Evolutionary conservation across 108 stramenopile genomes (phyloP).

Genomic region (Nitzschia inconspicua): DNA sequence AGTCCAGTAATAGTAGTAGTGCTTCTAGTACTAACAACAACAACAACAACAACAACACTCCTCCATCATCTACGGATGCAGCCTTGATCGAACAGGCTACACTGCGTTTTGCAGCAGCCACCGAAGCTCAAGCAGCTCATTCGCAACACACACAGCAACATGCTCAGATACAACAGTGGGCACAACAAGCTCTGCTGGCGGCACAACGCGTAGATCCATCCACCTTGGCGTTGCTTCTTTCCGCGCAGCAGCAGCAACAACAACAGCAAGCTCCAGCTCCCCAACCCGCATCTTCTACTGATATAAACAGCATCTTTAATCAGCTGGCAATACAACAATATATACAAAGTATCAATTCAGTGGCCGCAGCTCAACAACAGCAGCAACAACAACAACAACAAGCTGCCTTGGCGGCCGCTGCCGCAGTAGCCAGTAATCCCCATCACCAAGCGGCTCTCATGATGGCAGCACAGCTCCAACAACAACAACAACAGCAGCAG

Average conservation of each 20-base stretch:
- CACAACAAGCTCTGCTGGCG: too few relatives aligned
- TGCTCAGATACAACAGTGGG: too few relatives aligned
- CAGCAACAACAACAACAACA: conserved; percentile 19
- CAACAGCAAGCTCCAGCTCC: neutral
- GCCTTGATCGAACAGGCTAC: neutral
- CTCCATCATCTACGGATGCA: neutral
- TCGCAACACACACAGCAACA: neutral
- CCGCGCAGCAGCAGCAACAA: neutral
- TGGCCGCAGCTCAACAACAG: conserved; percentile 29
- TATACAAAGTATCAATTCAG: conserved; percentile 29
- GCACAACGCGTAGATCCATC: too few relatives aligned
- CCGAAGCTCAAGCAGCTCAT: neutral
- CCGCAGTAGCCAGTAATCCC: neutral
- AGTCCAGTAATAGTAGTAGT: neutral
- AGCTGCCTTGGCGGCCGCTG: conserved; percentile 6
- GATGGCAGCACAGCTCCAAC: neutral
- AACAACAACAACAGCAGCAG: conserved; percentile 40
- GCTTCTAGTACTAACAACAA: neutral
- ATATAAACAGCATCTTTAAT: too few relatives aligned
- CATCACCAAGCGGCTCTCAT: conserved; percentile 1
- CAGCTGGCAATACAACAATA: conserved; percentile 25
- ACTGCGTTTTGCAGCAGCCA: neutral
- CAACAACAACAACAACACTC: neutral
- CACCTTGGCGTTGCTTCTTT: too few relatives aligned
- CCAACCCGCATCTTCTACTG: too few relatives aligned